Base-by-base conservation (phyloP, 306 rosid genomes). In the Canavalia ensiformis region DNA sequence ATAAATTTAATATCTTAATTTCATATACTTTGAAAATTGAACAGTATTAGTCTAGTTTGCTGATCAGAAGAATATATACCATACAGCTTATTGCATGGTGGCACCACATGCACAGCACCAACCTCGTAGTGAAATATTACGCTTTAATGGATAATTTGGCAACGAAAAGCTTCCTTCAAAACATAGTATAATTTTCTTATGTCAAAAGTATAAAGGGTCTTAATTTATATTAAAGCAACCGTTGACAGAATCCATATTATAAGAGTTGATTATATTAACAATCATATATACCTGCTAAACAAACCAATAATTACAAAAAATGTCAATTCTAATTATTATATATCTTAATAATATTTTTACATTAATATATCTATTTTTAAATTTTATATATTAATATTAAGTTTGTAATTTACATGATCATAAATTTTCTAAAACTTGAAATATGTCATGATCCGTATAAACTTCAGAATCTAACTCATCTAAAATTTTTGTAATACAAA, bases 231-330 rank as follows among this genome's bases (percentile, higher is more conserved):
- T 68, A 50, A 82, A 50, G 29, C 57, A 29, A 71, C 80, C 80
- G 80, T 84, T 82, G 86, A 87, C 86, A 78, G 46, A 82, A 88
- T 76, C 71, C 77, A 78, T 58, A 45, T 59, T 28, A 67, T 74
- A 50, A 52, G 18, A n/a, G 13, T 34, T 63, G 7, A 10, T 69
- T 31, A 50, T 13, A 9, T 9, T 59, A 31, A 0, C 12, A 37
- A 2, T 45, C 1, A 45, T 18, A 18, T 18, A 45, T 45, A 45
- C 1, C 5, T 2, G 49, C 49, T 18, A 0, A 37, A 37, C 2
- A 37, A 37, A 37, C 41, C 41, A 37, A 37, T 37, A 37, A 37
- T 37, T 37, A 37, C 39, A 37, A 37, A 18, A 18, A 18, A 18
- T 18, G 25, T 18, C 25, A 18, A 18, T 18, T 18, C 25, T 18